phyloP scores from a whole-genome alignment of 306 rosid species.

The Senna tora region DNA sequence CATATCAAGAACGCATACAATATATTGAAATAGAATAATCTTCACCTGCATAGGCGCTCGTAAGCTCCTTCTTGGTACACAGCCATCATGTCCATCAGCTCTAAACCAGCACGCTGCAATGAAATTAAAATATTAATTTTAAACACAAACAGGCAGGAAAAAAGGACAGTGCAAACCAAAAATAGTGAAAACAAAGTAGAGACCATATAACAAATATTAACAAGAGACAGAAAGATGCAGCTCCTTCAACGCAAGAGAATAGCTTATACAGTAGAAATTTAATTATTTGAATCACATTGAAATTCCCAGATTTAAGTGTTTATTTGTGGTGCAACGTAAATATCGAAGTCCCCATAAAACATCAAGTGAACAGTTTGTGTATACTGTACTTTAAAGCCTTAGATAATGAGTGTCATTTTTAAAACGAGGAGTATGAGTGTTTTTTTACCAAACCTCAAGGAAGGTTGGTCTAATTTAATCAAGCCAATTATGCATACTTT shows the following conservation, averaged over 20 bases:
- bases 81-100: slow-evolving; percentile 99
- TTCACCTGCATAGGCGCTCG: slow-evolving; percentile 95
- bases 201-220: slow-evolving; percentile 10
- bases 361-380: slow-evolving; percentile 9
- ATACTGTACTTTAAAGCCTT: slow-evolving; percentile 5
- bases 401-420: no score
- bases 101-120: slow-evolving; percentile 92
- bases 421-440: no score
- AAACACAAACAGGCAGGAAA: slow-evolving; percentile 24
- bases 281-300: neutral
- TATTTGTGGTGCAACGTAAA: neutral
- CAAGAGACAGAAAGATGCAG: slow-evolving; percentile 6
- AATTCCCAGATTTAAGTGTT: slow-evolving; percentile 7
- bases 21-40: slow-evolving; percentile 32
- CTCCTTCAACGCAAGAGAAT: slow-evolving; percentile 9
- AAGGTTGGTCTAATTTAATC: no score
- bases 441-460: no score
- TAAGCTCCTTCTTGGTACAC: slow-evolving; percentile 98
- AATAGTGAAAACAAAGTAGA: neutral
- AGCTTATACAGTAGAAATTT: neutral
- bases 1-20: slow-evolving; percentile 21
- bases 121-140: slow-evolving; percentile 30
- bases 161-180: slow-evolving; percentile 13
- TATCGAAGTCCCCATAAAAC: neutral
- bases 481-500: neutral